A percentile compares a stretch with the other conserved stretches of the same genome.
Evolutionary conservation across 2,329 filamentous ascomycete genomes (phyloP).

Genomic region (Penicillium sp.): DNA sequence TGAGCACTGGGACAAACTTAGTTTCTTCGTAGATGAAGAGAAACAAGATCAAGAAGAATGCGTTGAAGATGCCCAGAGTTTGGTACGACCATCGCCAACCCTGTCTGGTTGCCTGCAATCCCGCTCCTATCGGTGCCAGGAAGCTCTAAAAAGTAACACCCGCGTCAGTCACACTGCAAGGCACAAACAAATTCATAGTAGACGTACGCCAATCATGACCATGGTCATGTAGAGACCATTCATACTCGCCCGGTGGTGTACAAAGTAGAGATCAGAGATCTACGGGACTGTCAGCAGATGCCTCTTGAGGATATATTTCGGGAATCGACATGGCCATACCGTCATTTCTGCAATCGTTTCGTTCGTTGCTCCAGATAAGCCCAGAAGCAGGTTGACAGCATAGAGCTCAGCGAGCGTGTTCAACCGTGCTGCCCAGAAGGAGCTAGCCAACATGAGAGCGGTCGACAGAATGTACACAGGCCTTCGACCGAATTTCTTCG

Average conservation of each 20-base stretch:
- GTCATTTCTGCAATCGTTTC: constrained; percentile 39
- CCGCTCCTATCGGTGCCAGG: constrained; percentile 31
- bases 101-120: constrained; percentile 28
- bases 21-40: constrained; percentile 36
- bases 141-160: constrained; percentile 14
- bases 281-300: constrained; percentile 4
- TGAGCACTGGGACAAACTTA: constrained; percentile 23
- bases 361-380: constrained; percentile 37
- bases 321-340: constrained; percentile 22
- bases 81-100: constrained; percentile 34
- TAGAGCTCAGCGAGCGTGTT: constrained; percentile 41
- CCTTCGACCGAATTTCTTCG: constrained; percentile 43
- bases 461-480: constrained; percentile 43
- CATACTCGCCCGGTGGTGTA: constrained; percentile 47
- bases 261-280: constrained; percentile 46
- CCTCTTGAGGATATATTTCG: constrained; percentile 29
- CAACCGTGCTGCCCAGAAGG: constrained; percentile 41
- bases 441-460: constrained; percentile 32
- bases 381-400: constrained; percentile 38
- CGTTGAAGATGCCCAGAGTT: constrained; percentile 31
- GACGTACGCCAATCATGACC: constrained; percentile 32
- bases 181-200: constrained; percentile 13
- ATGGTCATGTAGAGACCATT: constrained; percentile 47
- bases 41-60: constrained; percentile 25
- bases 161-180: neutral